phyloP scores from a whole-genome alignment of 805 yeast species.

The Kregervanrija fluxuum region DNA sequence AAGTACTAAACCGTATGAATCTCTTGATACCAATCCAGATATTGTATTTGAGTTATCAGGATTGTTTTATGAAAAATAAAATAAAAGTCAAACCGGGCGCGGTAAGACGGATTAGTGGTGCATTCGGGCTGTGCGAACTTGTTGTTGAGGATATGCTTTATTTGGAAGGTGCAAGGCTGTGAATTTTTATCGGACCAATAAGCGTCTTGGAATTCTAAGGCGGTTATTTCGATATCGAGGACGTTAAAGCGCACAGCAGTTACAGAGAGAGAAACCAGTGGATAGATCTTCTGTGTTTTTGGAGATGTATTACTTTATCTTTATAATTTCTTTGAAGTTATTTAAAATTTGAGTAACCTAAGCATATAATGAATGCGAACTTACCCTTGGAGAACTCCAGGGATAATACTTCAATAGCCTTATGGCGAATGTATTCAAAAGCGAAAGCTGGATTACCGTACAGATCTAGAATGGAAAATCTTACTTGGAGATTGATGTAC shows the following conservation, averaged over 20 bases:
- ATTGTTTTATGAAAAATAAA: neutral
- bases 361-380: neutral
- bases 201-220: neutral
- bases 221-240: neutral
- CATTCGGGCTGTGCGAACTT: too few relatives aligned
- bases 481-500: slow-evolving; percentile 84
- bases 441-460: slow-evolving; percentile 74
- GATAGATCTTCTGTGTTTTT: neutral
- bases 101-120: neutral
- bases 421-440: slow-evolving; percentile 78
- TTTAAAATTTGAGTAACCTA: neutral
- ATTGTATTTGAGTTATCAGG: neutral
- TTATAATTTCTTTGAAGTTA: neutral
- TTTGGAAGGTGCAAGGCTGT: too few relatives aligned
- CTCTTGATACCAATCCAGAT: neutral
- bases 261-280: too few relatives aligned
- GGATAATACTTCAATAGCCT: slow-evolving; percentile 39
- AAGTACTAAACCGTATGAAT: slow-evolving; percentile 11
- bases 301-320: neutral
- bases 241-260: too few relatives aligned
- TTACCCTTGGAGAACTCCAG: neutral
- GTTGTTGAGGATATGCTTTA: too few relatives aligned
- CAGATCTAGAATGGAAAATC: slow-evolving; percentile 69
- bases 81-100: neutral
- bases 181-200: too few relatives aligned